Base-by-base conservation (phyloP, 2,329 filamentous ascomycete species). In the Claviceps sp. region DNA sequence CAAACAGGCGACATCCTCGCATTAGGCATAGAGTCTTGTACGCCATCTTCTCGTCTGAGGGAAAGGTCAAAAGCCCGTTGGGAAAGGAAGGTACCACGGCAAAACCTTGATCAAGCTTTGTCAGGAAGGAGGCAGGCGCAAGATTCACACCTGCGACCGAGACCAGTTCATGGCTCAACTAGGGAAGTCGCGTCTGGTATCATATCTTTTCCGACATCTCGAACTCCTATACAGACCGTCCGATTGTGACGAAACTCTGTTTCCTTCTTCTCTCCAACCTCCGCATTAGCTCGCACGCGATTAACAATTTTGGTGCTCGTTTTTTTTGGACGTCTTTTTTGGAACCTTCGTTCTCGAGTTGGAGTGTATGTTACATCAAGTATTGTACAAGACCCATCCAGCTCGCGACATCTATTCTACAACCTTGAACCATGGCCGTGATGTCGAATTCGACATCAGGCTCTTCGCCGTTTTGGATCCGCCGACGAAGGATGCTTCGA, bases 301-400 rank as follows among this genome's bases (percentile, higher is more conserved):
- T 34, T 30, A 41, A 42, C 22, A 49, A 42, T 47, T 38, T 46
- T 48, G 50, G 37, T 41, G 37, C 40, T 40, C 47, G 46, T 49
- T 47, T 52, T 45, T n/a, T 47, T 47, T 34, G 44, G 26, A 18
- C 14, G 26, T 20, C 44, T 34, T 52, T 58, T 57, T 59, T 56
- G 50, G 47, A 49, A 50, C 49, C 51, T 38, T 56, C 56, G 59
- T 41, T 13, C 63, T 62, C 58, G 56, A 54, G 55, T 63, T 62
- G 60, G 56, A 53, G 56, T 52, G 51, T 55, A 62, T 59, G 48
- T 56, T 61, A 57, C 47, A 41, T 42, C 6, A 30, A 44, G 42
- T 40, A 40, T 49, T 46, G 14, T 49, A 49, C 47, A 30, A 38
- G 5, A n/a, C 34, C 34, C 26, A 22, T 3, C 40, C 18, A 26